Conservation (phyloP, 768 basidiomycete genomes). For the Agaricus subrufescens region DNA sequence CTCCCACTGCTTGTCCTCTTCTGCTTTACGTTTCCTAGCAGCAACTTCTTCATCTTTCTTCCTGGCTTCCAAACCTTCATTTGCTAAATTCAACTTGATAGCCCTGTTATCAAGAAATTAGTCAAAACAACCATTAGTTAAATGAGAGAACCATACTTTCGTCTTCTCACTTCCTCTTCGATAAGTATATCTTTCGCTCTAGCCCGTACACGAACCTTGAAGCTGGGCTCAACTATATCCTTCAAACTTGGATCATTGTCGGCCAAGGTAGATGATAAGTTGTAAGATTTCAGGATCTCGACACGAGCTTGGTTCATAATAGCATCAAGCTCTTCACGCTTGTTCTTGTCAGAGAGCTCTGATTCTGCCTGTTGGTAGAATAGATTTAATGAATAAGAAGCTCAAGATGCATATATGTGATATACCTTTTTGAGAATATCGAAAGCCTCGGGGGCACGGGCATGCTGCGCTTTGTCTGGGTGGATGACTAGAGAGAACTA, state of each 20-base stretch:
- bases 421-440: constrained; percentile 87
- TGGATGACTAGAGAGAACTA: constrained; percentile 71
- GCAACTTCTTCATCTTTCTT: constrained; percentile 86
- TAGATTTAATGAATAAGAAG: no score
- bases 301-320: constrained; percentile 72
- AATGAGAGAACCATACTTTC: constrained; percentile 54
- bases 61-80: constrained; percentile 89
- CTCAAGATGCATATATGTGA: neutral
- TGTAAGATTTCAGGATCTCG: constrained; percentile 57
- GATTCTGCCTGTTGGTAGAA: constrained; percentile 63
- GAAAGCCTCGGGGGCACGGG: constrained; percentile 87
- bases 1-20: constrained; percentile 89
- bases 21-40: constrained; percentile 77
- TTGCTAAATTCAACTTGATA: constrained; percentile 86
- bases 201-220: constrained; percentile 59
- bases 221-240: constrained; percentile 50
- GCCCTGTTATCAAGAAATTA: constrained; percentile 42
- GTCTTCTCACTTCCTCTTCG: constrained; percentile 81
- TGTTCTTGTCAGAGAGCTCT: constrained; percentile 73
- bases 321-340: constrained; percentile 79
- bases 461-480: constrained; percentile 94
- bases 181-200: constrained; percentile 84
- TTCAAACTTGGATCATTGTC: constrained; percentile 57
- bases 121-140: neutral
- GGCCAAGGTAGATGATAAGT: constrained; percentile 54